Base-by-base conservation (phyloP, 2,329 filamentous ascomycete genomes). In the Claviceps fusiformis region DNA sequence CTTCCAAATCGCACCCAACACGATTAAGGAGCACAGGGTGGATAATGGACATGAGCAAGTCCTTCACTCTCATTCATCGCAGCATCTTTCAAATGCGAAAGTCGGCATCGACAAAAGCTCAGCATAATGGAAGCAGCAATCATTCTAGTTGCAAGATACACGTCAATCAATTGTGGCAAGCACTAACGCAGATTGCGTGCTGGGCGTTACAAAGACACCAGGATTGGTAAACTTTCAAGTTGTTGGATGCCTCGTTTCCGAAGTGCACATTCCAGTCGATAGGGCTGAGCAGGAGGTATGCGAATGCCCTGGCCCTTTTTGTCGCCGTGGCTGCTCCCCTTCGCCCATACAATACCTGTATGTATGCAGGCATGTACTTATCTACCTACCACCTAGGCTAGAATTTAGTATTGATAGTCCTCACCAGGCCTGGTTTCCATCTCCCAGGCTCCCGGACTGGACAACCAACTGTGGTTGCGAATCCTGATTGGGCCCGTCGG, bases 281-380 rank as follows among this genome's bases (percentile, higher is more conserved):
- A 60, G 57, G 58, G 57, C 57, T 60, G 58, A 60, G 52, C 49
- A 55, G 50, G 49, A 57, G 55, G 52, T 19, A 27, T 52, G 47
- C 11, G 24, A 24, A 37, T 37, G 35, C 35, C 35, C 8, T 37
- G 35, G 53, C 39, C 39, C 15, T 13, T 24, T 15, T 17, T 7
- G 37, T 41, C 15, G 37, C 37, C 37, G 13, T 24, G 15, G 46
- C 29, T 48, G 46, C 9, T 48, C n/a, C 13, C 15, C 37, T 17
- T 41, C 2, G 37, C 37, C 37, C 37, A 6, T 24, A 24, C 24
- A 24, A 24, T 24, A 24, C 24, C 24, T 24, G 24, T 24, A 24
- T 24, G 24, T 24, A 24, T 2, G 24, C 3, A 24, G 3, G 24
- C 2, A 24, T 24, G 24, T 24, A 24, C 24, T 24, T 24, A 24